Percentiles rank a stretch among this genome's conserved stretches.
These are phyloP conservation scores for Magnolia changhungtana DNA, from an alignment of 164 flowering plant species.

Conservation along the genomic window DNA sequence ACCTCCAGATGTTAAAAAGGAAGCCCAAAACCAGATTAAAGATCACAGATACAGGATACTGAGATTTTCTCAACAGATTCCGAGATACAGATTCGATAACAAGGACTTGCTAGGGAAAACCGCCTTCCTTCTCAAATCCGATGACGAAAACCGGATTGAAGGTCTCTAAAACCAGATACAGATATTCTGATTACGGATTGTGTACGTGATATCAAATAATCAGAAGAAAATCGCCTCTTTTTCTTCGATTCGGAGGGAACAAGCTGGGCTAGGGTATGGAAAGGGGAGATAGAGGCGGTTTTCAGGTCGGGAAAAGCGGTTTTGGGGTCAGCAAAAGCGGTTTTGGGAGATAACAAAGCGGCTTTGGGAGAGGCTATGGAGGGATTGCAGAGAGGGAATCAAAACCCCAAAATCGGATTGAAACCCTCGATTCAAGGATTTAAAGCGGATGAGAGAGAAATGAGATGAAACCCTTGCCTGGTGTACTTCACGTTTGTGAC, in stretches of 20 bases:
- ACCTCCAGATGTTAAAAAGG: not conserved
- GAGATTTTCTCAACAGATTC: too few species aligned
- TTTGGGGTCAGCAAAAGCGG: not conserved
- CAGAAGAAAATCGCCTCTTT: not conserved
- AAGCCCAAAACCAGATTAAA: not conserved
- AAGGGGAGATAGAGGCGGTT: not conserved
- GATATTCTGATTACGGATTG: not conserved
- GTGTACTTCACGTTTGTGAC: not conserved
- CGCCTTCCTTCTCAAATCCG: not conserved
- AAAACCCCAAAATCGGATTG: not conserved
- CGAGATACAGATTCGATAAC: not conserved
- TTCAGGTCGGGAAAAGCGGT: not conserved
- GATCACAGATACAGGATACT: too few species aligned
- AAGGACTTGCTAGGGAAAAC: not conserved
- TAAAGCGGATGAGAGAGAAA: slow-evolving; percentile 6
- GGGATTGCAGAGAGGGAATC: not conserved
- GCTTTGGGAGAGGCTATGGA: not conserved
- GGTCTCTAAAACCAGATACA: not conserved
- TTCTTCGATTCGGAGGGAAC: not conserved
- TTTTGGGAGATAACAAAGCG: not conserved
- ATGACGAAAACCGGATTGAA: not conserved
- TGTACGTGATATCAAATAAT: not conserved
- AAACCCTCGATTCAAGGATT: slow-evolving; percentile 8
- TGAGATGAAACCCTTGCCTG: not conserved
- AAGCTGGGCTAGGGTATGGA: not conserved